phyloP scores from a whole-genome alignment of 2,329 filamentous ascomycete species.

The Diaporthe longicolla region DNA sequence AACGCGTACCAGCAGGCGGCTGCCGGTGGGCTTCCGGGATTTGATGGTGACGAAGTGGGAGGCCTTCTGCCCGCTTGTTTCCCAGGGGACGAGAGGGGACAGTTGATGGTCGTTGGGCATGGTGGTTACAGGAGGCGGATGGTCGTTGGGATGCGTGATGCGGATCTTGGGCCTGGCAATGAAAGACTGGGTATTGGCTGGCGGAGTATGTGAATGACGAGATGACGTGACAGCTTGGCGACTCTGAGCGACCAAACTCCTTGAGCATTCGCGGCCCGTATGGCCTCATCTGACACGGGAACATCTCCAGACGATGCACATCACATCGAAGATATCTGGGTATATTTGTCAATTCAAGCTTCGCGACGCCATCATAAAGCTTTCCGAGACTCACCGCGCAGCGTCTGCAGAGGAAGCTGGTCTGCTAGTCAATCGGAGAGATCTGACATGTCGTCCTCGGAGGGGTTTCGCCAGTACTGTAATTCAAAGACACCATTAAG shows the following conservation, averaged over 20 bases:
- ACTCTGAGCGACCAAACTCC: neutral
- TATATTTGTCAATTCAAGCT: neutral
- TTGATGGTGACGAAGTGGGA: neutral
- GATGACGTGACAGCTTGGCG: neutral
- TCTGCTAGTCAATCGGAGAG: conserved; percentile 35
- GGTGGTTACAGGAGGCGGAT: neutral
- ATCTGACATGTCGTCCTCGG: conserved; percentile 50
- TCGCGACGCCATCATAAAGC: neutral
- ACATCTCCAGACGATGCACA: neutral
- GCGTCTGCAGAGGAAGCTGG: neutral
- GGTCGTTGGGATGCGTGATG: conserved; percentile 44
- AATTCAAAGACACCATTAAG: conserved; percentile 54
- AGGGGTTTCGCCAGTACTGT: conserved; percentile 50
- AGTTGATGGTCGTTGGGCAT: neutral
- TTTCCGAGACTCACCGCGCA: neutral
- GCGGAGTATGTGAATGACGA: conserved; percentile 37
- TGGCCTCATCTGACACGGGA: neutral
- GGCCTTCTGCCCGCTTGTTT: conserved; percentile 34
- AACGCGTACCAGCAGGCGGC: conserved; percentile 36
- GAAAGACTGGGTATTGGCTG: conserved; percentile 45
- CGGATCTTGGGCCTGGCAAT: conserved; percentile 44
- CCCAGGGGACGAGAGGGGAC: conserved; percentile 20
- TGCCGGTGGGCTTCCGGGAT: neutral
- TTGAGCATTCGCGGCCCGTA: neutral
- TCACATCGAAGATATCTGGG: neutral